Conservation (phyloP, 2,329 filamentous ascomycete species). For the Colletotrichum orchidophilum region DNA sequence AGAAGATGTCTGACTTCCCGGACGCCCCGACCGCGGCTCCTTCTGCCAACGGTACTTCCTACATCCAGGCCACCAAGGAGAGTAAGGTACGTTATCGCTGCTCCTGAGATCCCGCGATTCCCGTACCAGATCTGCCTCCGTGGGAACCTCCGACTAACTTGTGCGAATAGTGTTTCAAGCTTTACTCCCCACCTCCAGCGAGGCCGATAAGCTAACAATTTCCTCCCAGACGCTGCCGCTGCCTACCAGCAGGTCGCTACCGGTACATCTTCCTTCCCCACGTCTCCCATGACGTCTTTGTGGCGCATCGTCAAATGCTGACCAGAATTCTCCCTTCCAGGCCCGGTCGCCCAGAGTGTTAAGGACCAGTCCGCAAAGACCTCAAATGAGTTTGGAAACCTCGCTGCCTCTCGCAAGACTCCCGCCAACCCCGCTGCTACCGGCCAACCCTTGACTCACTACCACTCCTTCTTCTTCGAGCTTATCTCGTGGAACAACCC, state of each 20-base stretch:
- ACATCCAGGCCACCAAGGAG: slow-evolving; percentile 57
- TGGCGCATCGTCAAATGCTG: slow-evolving; percentile 17
- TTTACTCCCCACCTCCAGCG: slow-evolving; percentile 33
- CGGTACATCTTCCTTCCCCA: slow-evolving; percentile 47
- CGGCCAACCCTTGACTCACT: slow-evolving; percentile 72
- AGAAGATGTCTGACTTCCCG: slow-evolving; percentile 54
- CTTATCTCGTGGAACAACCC: slow-evolving; percentile 76
- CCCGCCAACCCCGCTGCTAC: slow-evolving; percentile 64
- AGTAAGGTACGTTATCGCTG: slow-evolving; percentile 58
- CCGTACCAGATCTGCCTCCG: slow-evolving; percentile 10
- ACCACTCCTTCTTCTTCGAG: slow-evolving; percentile 76
- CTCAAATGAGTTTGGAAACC: slow-evolving; percentile 64
- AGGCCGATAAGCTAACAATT: slow-evolving; percentile 44
- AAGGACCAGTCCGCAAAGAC: slow-evolving; percentile 66
- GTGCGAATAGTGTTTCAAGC: slow-evolving; percentile 45
- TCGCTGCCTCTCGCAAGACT: slow-evolving; percentile 65
- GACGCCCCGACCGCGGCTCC: slow-evolving; percentile 42
- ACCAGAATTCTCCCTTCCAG: slow-evolving; percentile 45
- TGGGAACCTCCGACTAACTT: slow-evolving; percentile 42
- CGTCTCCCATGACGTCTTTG: slow-evolving; percentile 8
- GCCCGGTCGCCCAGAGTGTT: slow-evolving; percentile 67
- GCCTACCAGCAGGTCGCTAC: slow-evolving; percentile 58
- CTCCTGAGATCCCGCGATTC: slow-evolving; percentile 6
- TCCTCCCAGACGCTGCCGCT: slow-evolving; percentile 55
- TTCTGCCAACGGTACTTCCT: slow-evolving; percentile 57